Evolutionary conservation across 1,284 basidiomycete genomes (phyloP).

Genomic region (Moniliella sp.): DNA sequence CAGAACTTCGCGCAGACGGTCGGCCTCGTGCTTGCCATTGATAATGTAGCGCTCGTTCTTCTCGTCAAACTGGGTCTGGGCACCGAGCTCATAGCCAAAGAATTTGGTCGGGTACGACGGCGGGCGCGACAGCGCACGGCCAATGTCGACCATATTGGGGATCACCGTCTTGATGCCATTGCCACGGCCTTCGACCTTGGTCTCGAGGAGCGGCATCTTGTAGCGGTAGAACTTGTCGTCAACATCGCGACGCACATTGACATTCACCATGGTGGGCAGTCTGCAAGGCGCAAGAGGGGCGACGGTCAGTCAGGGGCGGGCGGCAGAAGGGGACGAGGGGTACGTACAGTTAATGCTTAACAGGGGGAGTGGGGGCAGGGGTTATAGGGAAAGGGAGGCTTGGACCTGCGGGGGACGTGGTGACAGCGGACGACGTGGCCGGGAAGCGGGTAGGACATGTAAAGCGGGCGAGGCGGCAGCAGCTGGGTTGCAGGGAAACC

Average conservation of each 20-base stretch:
- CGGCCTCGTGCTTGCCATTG: conserved; percentile 82
- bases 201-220: conserved; percentile 80
- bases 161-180: conserved; percentile 85
- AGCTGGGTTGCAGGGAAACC: too few relatives aligned
- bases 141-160: conserved; percentile 86
- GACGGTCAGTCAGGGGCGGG: too few relatives aligned
- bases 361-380: too few relatives aligned
- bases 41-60: conserved; percentile 96
- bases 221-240: conserved; percentile 43
- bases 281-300: too few relatives aligned
- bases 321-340: too few relatives aligned
- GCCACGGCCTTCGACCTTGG: conserved; percentile 94
- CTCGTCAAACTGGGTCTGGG: conserved; percentile 85
- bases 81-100: conserved; percentile 94
- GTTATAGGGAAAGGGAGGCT: too few relatives aligned
- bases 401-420: too few relatives aligned
- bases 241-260: conserved; percentile 96
- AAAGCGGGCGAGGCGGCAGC: too few relatives aligned
- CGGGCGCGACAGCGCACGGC: conserved; percentile 78
- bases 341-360: too few relatives aligned
- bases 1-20: conserved; percentile 77
- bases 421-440: too few relatives aligned
- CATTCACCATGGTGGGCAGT: conserved; percentile 45
- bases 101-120: conserved; percentile 89
- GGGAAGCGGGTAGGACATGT: too few relatives aligned